Percentiles rank a stretch among this genome's conserved stretches.
These are phyloP conservation scores for Dalechampia spathulata DNA, from an alignment of 441 rosid species.

Conservation along the genomic window DNA sequence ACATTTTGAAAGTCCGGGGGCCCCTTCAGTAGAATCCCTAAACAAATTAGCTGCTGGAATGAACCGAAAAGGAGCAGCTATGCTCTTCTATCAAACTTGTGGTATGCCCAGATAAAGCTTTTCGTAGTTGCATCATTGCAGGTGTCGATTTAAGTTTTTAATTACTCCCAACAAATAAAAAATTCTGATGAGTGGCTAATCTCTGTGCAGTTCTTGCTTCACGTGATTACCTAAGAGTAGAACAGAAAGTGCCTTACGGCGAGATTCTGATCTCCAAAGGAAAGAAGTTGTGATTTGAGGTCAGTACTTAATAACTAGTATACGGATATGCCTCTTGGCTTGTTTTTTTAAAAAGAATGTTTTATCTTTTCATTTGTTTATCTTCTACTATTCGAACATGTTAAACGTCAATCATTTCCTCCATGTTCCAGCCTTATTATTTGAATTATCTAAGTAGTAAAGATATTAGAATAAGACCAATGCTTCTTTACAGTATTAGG, in stretches of 20 bases:
- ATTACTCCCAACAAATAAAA: background rate
- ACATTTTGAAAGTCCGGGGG: conserved; percentile 77
- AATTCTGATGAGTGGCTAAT: conserved; percentile 7
- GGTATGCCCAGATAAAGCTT: conserved; percentile 31
- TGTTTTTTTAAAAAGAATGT: background rate
- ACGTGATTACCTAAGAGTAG: conserved; percentile 47
- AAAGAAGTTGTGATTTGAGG: conserved; percentile 39
- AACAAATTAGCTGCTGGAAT: conserved; percentile 59
- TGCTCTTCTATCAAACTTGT: conserved; percentile 76
- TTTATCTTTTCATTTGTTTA: background rate
- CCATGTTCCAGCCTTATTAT: conserved; percentile 6
- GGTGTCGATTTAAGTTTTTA: background rate
- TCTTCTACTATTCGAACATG: background rate
- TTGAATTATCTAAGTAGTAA: background rate
- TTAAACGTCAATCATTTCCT: background rate
- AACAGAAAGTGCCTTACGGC: conserved; percentile 54
- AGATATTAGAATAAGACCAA: background rate
- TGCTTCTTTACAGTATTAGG: background rate
- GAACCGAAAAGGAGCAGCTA: conserved; percentile 67
- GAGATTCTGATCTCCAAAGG: conserved; percentile 72
- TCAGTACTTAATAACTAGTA: background rate
- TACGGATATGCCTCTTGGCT: background rate
- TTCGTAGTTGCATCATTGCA: background rate
- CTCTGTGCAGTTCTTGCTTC: conserved; percentile 57
- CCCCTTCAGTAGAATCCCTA: conserved; percentile 57